These are phyloP conservation scores for Suzukiozyma palmioleophila DNA, from an alignment of 1,139 yeast species.

Conservation along the genomic window DNA sequence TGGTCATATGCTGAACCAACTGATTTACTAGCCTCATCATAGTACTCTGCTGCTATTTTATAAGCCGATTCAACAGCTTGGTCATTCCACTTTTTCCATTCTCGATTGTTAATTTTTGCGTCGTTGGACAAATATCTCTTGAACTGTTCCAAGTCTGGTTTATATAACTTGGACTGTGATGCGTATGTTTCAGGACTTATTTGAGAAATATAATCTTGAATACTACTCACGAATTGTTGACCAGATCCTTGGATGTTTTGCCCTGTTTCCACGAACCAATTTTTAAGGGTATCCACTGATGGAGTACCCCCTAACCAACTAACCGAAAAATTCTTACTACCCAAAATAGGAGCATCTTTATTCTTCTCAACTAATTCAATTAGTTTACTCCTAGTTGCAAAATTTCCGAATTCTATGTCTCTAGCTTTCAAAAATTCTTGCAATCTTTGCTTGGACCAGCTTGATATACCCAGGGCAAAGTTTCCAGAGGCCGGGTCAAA, in stretches of 20 bases:
- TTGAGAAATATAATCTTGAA: conserved; percentile 11
- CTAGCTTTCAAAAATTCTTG: conserved; percentile 50
- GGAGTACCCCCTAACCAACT: conserved; percentile 19
- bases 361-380: conserved; percentile 43
- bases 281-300: conserved; percentile 18
- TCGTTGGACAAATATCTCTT: neutral
- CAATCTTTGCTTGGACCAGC: conserved; percentile 47
- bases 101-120: neutral
- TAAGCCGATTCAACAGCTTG: conserved; percentile 17
- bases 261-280: conserved; percentile 23
- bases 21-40: conserved; percentile 31
- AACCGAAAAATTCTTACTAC: conserved; percentile 13
- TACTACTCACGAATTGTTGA: conserved; percentile 17
- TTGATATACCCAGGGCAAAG: conserved; percentile 40
- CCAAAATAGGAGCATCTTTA: conserved; percentile 36
- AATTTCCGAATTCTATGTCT: conserved; percentile 42
- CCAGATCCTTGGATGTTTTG: conserved; percentile 21
- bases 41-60: conserved; percentile 35
- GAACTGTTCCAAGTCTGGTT: conserved; percentile 8
- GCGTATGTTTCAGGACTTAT: conserved; percentile 8
- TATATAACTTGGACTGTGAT: conserved; percentile 16
- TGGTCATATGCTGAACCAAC: conserved; percentile 21
- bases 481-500: conserved; percentile 13
- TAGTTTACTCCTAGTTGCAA: conserved; percentile 44
- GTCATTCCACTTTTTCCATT: conserved; percentile 14